Conservation (phyloP, 106 monocot species). For the Dactylorhiza incarnata region DNA sequence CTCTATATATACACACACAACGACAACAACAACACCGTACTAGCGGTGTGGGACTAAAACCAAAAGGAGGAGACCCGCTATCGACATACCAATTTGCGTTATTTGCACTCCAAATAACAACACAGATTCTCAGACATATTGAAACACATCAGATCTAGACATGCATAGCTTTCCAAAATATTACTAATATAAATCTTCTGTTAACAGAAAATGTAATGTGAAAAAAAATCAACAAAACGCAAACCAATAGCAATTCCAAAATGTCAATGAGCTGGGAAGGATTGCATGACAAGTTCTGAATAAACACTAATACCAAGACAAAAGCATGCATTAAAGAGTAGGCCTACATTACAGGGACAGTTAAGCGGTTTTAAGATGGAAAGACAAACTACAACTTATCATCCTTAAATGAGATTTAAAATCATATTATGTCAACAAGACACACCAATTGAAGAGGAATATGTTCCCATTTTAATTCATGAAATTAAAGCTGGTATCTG, state of each 20-base stretch:
- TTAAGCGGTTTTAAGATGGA: not conserved
- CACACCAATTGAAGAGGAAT: not conserved
- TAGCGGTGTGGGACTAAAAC: too few relatives aligned
- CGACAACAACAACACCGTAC: too few relatives aligned
- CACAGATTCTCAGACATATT: too few relatives aligned
- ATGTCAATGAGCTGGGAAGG: not conserved
- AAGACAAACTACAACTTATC: not conserved
- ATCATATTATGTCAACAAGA: not conserved
- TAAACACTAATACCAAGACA: not conserved
- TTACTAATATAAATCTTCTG: too few relatives aligned
- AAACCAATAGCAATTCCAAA: not conserved
- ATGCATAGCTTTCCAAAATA: too few relatives aligned
- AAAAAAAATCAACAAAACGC: not conserved
- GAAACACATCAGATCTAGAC: too few relatives aligned
- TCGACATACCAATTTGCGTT: too few relatives aligned
- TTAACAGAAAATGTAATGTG: not conserved
- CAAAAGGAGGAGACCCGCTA: too few relatives aligned
- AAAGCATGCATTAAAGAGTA: not conserved
- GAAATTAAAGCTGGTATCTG: not conserved
- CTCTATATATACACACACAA: too few relatives aligned
- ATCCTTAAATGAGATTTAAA: not conserved
- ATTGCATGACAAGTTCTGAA: not conserved
- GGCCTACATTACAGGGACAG: not conserved
- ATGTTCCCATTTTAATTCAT: too few relatives aligned
- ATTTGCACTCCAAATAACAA: too few relatives aligned